Percentiles rank a stretch among this genome's conserved stretches.
Evolutionary conservation across 1,139 yeast genomes (phyloP).

Genomic region (Suzukiozyma palmioleophila): DNA sequence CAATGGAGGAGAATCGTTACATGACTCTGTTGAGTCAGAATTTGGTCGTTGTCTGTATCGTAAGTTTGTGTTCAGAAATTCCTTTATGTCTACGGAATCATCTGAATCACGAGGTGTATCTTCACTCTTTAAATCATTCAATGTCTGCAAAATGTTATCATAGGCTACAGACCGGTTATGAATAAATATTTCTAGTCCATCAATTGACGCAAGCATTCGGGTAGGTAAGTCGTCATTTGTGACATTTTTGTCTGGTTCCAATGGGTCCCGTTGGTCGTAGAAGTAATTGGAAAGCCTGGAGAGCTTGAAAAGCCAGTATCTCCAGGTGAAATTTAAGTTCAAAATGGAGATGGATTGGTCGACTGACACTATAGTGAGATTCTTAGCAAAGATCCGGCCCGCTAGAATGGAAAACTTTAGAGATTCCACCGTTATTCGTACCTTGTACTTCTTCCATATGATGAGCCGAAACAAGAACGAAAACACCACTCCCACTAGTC

Average conservation of each 20-base stretch:
- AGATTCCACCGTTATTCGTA: conserved; percentile 65
- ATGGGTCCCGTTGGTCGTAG: conserved; percentile 17
- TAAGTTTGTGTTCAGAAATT: not conserved
- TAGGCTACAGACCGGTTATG: conserved; percentile 79
- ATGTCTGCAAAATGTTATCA: conserved; percentile 52
- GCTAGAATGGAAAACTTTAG: conserved; percentile 73
- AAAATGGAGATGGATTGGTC: conserved; percentile 68
- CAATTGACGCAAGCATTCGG: conserved; percentile 54
- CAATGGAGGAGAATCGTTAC: not conserved
- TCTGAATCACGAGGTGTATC: conserved; percentile 6
- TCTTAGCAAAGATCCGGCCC: conserved; percentile 76
- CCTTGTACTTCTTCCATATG: conserved; percentile 59
- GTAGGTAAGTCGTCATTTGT: conserved; percentile 52
- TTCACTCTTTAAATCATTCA: conserved; percentile 19
- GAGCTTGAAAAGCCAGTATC: conserved; percentile 69
- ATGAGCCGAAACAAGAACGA: conserved; percentile 48
- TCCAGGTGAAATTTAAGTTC: conserved; percentile 78
- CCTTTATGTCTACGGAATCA: not conserved
- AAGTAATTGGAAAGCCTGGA: conserved; percentile 46
- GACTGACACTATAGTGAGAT: conserved; percentile 63
- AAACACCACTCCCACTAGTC: conserved; percentile 62
- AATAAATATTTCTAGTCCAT: conserved; percentile 78
- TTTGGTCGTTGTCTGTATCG: not conserved
- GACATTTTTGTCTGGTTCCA: conserved; percentile 15
- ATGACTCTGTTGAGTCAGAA: not conserved